phyloP scores from a whole-genome alignment of 768 basidiomycete genomes.

The Fibroporia radiculosa region DNA sequence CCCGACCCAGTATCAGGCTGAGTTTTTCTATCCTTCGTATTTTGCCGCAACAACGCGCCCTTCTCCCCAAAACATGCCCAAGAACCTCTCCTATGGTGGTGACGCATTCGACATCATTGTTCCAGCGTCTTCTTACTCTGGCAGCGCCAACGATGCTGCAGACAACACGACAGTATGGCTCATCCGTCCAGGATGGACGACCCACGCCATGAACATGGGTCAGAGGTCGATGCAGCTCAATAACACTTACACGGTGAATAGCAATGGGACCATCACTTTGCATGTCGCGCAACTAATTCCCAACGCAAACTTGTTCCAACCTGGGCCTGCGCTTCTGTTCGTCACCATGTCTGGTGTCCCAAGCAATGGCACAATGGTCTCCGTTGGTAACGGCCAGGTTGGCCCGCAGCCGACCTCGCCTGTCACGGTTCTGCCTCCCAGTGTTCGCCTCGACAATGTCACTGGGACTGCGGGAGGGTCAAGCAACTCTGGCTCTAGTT shows the following conservation, averaged over 20 bases:
- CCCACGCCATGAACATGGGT: constrained; percentile 85
- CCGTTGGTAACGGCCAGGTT: constrained; percentile 73
- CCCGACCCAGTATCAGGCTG: constrained; percentile 75
- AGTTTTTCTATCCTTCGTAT: constrained; percentile 90
- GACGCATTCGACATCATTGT: constrained; percentile 68
- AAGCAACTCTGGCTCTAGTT: constrained; percentile 7
- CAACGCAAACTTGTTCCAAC: constrained; percentile 80
- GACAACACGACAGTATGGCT: constrained; percentile 70
- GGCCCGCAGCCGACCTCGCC: constrained; percentile 53
- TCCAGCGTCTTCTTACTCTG: constrained; percentile 55
- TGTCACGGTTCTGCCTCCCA: constrained; percentile 41
- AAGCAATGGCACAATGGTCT: constrained; percentile 68
- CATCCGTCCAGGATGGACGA: constrained; percentile 79
- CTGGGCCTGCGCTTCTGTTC: constrained; percentile 80
- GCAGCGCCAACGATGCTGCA: constrained; percentile 61
- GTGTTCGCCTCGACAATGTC: constrained; percentile 32
- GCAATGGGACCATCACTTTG: constrained; percentile 67
- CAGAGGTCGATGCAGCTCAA: constrained; percentile 78
- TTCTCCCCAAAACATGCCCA: constrained; percentile 57
- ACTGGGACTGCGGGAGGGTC: constrained; percentile 23
- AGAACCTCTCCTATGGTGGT: constrained; percentile 80
- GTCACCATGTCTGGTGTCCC: constrained; percentile 84
- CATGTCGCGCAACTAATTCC: constrained; percentile 81
- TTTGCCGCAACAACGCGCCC: constrained; percentile 68
- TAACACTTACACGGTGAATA: constrained; percentile 75